Base-by-base conservation (phyloP, 257 asterid species). In the Craterostigma plantagineum region DNA sequence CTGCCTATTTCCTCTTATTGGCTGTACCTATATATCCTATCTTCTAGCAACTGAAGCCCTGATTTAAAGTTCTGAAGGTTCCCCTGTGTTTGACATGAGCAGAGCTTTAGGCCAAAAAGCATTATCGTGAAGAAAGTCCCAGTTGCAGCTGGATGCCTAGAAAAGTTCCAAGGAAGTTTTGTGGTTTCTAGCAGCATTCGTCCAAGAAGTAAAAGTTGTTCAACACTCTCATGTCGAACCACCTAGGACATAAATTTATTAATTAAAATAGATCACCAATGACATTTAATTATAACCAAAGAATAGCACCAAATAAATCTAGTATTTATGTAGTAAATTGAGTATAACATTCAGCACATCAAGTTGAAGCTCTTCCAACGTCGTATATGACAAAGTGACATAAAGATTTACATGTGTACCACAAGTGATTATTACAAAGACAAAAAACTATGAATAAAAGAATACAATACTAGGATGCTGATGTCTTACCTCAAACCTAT, bases 11-110 rank as follows among this genome's bases (percentile, higher is more conserved):
- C 34, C 57, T 42, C 15, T 43, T 37, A 11, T 9, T 38, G 34
- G 42, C 8, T 27, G 43, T 69, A 83, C 99, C 99, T 70, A 57
- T 75, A 90, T 70, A 90, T 73, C 61, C 94, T 85, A 64, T 90
- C 99, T 60, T 90, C 99, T 45, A 83, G 80, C 57, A 90, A 79
- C 68, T 75, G 99, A 71, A 79, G 94, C 53, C 99, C 99, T 44
- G 81, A 54, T 69, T 57, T 72, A 66, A 76, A 78, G 58, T 71
- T 75, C 48, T 73, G 81, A 55, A 75, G 72, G 73, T 80, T 90
- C 50, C 94, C 78, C 69, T 83, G 99, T 9, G 68, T 68, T 54
- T 73, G 75, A 72, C 92, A 90, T 17, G 92, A 65, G 69, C 94
- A 80, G 43, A 80, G 83, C 63, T 84, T 84, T 43, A 90, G 79